phyloP scores from a whole-genome alignment of 441 rosid species.

The Adansonia madagascariensis region DNA sequence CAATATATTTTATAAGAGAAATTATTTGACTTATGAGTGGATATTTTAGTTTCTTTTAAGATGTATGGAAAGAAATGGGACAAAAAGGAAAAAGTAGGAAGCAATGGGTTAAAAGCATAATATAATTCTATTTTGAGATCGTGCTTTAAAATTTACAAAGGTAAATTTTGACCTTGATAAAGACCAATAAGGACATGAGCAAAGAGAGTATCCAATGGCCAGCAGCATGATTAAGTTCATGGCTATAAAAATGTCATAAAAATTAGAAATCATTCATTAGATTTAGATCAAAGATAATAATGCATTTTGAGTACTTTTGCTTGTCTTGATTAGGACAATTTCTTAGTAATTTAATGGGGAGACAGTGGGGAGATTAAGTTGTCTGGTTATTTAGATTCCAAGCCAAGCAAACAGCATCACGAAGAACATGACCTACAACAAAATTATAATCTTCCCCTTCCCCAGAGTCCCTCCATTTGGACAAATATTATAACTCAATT shows the following conservation, averaged over 20 bases:
- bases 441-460: slow-evolving; percentile 14
- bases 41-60: too few species aligned
- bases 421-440: slow-evolving; percentile 21
- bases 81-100: too few species aligned
- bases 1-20: too few species aligned
- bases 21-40: neutral
- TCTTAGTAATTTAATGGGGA: neutral
- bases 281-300: neutral
- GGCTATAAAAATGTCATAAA: neutral
- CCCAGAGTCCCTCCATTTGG: neutral
- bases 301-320: slow-evolving; percentile 8
- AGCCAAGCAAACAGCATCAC: slow-evolving; percentile 4
- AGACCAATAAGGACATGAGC: neutral
- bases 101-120: too few species aligned
- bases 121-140: neutral
- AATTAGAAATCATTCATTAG: neutral
- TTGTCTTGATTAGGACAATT: slow-evolving; percentile 10
- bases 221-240: slow-evolving; percentile 1
- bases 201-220: too few species aligned
- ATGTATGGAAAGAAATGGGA: too few species aligned
- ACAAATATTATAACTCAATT: slow-evolving; percentile 25
- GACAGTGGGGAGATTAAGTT: slow-evolving; percentile 12
- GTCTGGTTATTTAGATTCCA: neutral
- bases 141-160: neutral
- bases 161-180: neutral